phyloP scores from a whole-genome alignment of 768 basidiomycete genomes.

The Suillus variegatus region DNA sequence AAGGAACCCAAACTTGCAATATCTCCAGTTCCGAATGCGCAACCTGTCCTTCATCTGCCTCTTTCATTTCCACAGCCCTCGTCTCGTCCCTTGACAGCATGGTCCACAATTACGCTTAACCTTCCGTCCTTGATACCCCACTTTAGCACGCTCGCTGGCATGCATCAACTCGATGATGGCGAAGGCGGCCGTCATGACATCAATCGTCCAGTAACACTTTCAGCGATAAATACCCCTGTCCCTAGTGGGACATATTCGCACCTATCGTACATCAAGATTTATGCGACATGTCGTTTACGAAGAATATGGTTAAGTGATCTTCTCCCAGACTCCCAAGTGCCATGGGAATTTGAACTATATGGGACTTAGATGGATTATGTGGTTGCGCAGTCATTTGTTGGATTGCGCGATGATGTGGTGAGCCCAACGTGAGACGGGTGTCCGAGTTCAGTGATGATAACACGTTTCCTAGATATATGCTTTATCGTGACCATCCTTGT shows the following conservation, averaged over 20 bases:
- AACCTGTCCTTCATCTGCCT: slow-evolving; percentile 71
- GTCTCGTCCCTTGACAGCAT: slow-evolving; percentile 62
- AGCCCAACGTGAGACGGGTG: not conserved
- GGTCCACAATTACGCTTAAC: slow-evolving; percentile 66
- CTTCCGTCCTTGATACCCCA: slow-evolving; percentile 60
- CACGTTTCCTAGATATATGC: not conserved
- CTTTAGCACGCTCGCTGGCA: slow-evolving; percentile 53
- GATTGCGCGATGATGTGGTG: not conserved
- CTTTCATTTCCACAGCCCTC: slow-evolving; percentile 60
- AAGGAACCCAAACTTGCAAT: slow-evolving; percentile 51
- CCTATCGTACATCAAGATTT: slow-evolving; percentile 72
- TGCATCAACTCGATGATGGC: slow-evolving; percentile 21
- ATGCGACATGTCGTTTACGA: slow-evolving; percentile 75
- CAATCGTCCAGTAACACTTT: slow-evolving; percentile 11
- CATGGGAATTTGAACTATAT: slow-evolving; percentile 82
- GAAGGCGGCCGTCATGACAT: slow-evolving; percentile 14
- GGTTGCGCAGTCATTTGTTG: no score
- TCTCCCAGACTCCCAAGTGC: slow-evolving; percentile 50
- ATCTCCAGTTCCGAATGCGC: slow-evolving; percentile 33
- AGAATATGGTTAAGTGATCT: slow-evolving; percentile 75
- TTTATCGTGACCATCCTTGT: not conserved
- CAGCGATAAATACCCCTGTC: slow-evolving; percentile 22
- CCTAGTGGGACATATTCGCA: slow-evolving; percentile 64
- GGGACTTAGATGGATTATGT: slow-evolving; percentile 31
- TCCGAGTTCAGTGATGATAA: not conserved